phyloP scores from a whole-genome alignment of 805 yeast genomes.

The Suhomyces vadensis region DNA sequence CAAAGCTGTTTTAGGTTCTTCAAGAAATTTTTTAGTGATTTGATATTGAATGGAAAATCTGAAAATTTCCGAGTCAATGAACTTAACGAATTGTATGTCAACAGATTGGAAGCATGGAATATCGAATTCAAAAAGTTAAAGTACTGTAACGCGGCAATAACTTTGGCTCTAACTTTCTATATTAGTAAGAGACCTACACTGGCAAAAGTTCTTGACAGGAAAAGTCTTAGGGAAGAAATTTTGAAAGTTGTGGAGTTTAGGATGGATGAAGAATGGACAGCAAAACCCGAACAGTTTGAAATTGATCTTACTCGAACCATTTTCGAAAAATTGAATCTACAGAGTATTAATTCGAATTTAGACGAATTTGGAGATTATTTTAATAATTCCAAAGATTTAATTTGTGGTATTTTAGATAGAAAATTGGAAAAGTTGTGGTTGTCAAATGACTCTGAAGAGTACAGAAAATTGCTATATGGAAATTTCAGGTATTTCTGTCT shows the following conservation, averaged over 20 bases:
- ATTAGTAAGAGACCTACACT: neutral
- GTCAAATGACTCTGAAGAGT: neutral
- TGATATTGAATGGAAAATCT: constrained; percentile 5
- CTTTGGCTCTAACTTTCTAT: constrained; percentile 4
- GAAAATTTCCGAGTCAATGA: constrained; percentile 10
- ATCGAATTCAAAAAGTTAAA: neutral
- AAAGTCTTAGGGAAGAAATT: neutral
- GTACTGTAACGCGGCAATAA: constrained; percentile 7
- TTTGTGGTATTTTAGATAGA: neutral
- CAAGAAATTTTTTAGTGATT: constrained; percentile 5
- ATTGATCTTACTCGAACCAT: neutral
- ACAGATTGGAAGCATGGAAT: constrained; percentile 4
- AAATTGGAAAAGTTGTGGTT: neutral
- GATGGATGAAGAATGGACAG: neutral
- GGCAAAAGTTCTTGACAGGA: no score
- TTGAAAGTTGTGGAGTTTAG: neutral
- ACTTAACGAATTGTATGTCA: constrained; percentile 9
- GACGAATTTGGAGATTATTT: neutral
- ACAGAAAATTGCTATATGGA: constrained; percentile 2
- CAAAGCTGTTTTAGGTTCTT: constrained; percentile 7
- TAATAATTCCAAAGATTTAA: neutral
- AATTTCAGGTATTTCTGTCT: constrained; percentile 6
- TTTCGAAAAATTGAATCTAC: neutral
- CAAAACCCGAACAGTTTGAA: neutral
- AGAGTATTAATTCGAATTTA: neutral